Conservation (phyloP, 2,329 filamentous ascomycete genomes). For the Epichloe bromicola region DNA sequence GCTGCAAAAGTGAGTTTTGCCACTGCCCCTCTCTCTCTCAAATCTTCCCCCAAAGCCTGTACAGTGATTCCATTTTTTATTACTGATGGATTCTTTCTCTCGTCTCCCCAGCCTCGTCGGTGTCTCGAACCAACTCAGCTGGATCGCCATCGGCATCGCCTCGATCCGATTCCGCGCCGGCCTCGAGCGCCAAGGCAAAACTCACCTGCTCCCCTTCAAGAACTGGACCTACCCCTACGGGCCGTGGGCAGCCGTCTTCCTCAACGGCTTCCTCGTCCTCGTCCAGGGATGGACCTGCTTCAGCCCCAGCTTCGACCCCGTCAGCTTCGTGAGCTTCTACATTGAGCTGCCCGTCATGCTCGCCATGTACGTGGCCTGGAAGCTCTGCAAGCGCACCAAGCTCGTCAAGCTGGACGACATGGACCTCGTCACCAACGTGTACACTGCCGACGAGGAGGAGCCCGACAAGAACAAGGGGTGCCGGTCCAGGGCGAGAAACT, state of each 20-base stretch:
- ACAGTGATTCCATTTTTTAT: not conserved
- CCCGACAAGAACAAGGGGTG: conserved; percentile 24
- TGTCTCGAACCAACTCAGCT: conserved; percentile 54
- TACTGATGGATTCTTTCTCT: not conserved
- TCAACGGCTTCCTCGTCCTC: conserved; percentile 47
- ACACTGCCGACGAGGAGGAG: conserved; percentile 28
- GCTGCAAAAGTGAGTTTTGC: conserved; percentile 43
- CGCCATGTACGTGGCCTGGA: conserved; percentile 57
- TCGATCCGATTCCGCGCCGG: conserved; percentile 52
- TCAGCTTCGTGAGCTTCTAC: conserved; percentile 52
- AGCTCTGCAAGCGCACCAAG: conserved; percentile 52
- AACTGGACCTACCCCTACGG: conserved; percentile 56
- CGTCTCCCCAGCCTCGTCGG: conserved; percentile 39
- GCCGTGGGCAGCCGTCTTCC: conserved; percentile 39
- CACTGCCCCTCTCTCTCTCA: not conserved
- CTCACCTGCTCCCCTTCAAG: conserved; percentile 47
- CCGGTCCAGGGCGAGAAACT: conserved; percentile 27
- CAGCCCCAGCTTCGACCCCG: conserved; percentile 41
- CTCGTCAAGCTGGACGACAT: conserved; percentile 42
- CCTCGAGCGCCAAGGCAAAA: conserved; percentile 43
- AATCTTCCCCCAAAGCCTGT: not conserved
- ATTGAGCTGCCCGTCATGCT: conserved; percentile 49
- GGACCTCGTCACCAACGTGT: conserved; percentile 50
- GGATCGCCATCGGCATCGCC: conserved; percentile 51
- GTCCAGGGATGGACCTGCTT: conserved; percentile 53